Evolutionary conservation across 106 monocot species (phyloP), one percentile per base, ranked within the genome.

Genomic region (Apostasia shenzhenica): DNA sequence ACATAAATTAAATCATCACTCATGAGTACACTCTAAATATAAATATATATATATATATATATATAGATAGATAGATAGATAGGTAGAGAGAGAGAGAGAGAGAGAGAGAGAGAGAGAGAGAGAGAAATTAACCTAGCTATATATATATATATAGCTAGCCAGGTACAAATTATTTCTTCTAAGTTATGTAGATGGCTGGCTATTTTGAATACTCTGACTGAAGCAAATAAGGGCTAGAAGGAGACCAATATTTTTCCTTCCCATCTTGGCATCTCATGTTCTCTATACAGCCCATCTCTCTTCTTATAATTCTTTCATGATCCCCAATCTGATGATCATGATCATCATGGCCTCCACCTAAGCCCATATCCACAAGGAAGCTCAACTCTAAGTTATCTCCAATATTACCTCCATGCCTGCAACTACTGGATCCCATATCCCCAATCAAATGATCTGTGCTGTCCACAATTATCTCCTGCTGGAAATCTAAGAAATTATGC

Each of bases 401-500:
- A 52, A 26, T 26, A 26, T 26, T 26, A 26, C 26, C 26, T 26
- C 26, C 26, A 26, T 26, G 26, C 26, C 26, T 26, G 0, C 26
- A 26, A 26, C 26, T 26, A 26, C 26, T 26, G 26, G 26, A 26
- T 72, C 8, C 47, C 41, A 54, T 54, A 12, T n/a, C 2, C 14
- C 72, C 49, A 61, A 61, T 14, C 72, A 43, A 48, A 59, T 62
- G 3, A 51, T 8, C 8, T 55, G 63, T 64, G 4, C 40, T 13
- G 3, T 43, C 55, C 61, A 72, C 11, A 53, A 53, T 54, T 7
- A 55, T n/a, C 45, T 56, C 47, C 14, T 73, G 69, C 44, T 63
- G 62, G 47, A 54, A 73, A 42, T 64, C 73, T 54, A 73, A 54
- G 63, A 63, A 54, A 39, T 73, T 73, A 54, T 64, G 64, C 6